Base-by-base conservation (phyloP, 805 yeast genomes). In the Candida endomychidarum region DNA sequence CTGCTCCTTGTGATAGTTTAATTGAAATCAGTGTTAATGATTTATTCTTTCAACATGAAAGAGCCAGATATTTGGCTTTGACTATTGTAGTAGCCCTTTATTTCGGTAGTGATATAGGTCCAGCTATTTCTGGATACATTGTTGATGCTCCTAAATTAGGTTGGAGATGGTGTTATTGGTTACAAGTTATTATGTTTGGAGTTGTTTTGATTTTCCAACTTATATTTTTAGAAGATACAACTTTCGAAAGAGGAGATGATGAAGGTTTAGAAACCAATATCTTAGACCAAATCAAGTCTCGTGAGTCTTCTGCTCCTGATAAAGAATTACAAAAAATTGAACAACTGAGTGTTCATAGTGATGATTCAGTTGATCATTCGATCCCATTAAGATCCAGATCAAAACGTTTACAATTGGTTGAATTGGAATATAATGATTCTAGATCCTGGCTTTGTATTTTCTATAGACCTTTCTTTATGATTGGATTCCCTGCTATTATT, bases 1-100 rank as follows among this genome's bases (percentile, higher is more conserved):
- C 67, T 12, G 65, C 75, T 16, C 67, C 73, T 3, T 63, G 67
- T 8, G 74, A 70, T 45, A 71, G 77, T 4, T 67, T 72, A 49
- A 74, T 70, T 9, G 77, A 69, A 41, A 59, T 70, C 7, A 61
- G 74, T 14, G 56, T 74, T 18, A 65, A 74, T 20, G 66, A 67
- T 37, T 65, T 73, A 2, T 72, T 70, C 49, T 72, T 69, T 51
- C 67, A 67, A 38, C 77, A 72, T 48, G 65, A 58, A 53, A 58
- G 64, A 53, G 70, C 63, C 34, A 67, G 52, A 30, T 63, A 46
- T 42, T 61, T 53, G 47, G 51, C 63, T 5, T 48, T 51, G 38
- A 41, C 63, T 19, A 50, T 72, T 5, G 58, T 72, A 40, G 58
- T 72, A 40, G 72, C 74, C 2, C 54, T 72, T n/a, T 72, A 69